Evolutionary conservation across 2,329 filamentous ascomycete genomes (phyloP), one percentile per base, ranked within the genome.

Genomic region (Cryphonectria japonica): DNA sequence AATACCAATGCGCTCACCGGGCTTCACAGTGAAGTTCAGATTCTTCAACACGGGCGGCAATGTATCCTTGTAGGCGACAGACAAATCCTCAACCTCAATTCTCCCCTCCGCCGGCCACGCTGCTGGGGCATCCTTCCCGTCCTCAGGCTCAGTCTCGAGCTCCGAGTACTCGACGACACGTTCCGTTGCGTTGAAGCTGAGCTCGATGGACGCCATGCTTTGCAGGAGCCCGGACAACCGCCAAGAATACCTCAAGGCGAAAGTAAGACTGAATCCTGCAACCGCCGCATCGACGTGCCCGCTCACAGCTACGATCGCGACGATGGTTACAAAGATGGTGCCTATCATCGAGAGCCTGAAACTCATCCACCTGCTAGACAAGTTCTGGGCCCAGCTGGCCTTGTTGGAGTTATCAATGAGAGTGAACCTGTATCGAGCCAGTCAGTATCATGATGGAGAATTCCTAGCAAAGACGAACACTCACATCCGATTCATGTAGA

Each of bases 1-100:
- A 2, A 92, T 84, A 29, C 89, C 89, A 68, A 92, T 88, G 46
- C 88, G 84, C 78, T 91, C 88, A n/a, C 89, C 89, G 7, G 80
- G 75, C 37, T 77, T 72, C 43, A 83, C 77, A n/a, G 70, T 74
- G 70, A 83, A 83, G 59, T 76, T 79, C 34, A 84, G 74, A 32
- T 78, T 76, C 72, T 80, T 80, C 65, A 84, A 73, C 0, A 83
- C 80, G 0, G 79, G 78, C 14, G 80, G 80, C 4, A 83, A 74
- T 41, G 79, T 78, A 1, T 76, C 72, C 2, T 79, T 78, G 72
- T 84, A 83, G 34, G 75, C 74, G 16, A 80, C 79, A 2, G 79
- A 80, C 54, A 85, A 70, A 67, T 82, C 77, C 1, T 80, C 76
- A 32, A 85, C 78, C 63, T 81, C 78, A 39, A 86, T 76, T 50